Percentiles rank a stretch among this genome's conserved stretches.
These are phyloP conservation scores for Curvularia lunata DNA, from an alignment of 2,329 filamentous ascomycete genomes.

Conservation along the genomic window DNA sequence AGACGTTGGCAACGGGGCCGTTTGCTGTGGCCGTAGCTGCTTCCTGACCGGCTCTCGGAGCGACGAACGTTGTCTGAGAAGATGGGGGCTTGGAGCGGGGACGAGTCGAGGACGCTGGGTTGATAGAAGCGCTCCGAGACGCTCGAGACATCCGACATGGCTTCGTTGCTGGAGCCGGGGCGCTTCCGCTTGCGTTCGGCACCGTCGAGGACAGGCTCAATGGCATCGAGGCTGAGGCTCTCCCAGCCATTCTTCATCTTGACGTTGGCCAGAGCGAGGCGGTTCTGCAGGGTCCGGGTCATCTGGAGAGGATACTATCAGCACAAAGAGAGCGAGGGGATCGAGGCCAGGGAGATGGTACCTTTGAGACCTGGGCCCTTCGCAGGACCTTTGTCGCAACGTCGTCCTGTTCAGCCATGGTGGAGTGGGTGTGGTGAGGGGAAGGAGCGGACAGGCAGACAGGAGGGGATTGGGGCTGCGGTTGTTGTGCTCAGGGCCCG, in stretches of 20 bases:
- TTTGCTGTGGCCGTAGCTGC: constrained; percentile 55
- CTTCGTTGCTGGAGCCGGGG: constrained; percentile 69
- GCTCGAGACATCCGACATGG: constrained; percentile 84
- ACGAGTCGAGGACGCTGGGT: constrained; percentile 75
- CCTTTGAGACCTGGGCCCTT: constrained; percentile 54
- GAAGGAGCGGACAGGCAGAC: constrained; percentile 13
- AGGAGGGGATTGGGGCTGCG: constrained; percentile 17
- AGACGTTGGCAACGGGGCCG: constrained; percentile 40
- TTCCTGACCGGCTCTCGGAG: constrained; percentile 63
- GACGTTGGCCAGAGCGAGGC: constrained; percentile 93
- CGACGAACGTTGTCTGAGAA: constrained; percentile 80
- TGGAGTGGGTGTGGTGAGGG: constrained; percentile 19
- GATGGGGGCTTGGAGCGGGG: constrained; percentile 79
- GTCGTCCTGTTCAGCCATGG: constrained; percentile 49
- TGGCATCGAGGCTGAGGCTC: constrained; percentile 81
- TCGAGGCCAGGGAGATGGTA: constrained; percentile 27
- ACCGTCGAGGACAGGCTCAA: constrained; percentile 79
- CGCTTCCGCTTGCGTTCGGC: constrained; percentile 78
- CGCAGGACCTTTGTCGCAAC: constrained; percentile 53
- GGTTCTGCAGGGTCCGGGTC: constrained; percentile 88
- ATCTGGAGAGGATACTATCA: constrained; percentile 66
- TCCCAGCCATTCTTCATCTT: constrained; percentile 97
- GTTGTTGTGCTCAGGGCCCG: constrained; percentile 25
- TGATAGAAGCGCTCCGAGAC: constrained; percentile 78
- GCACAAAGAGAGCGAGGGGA: constrained; percentile 29